Evolutionary conservation across 345 rosid genomes (phyloP).

Genomic region (Dipteronia dyeriana): DNA sequence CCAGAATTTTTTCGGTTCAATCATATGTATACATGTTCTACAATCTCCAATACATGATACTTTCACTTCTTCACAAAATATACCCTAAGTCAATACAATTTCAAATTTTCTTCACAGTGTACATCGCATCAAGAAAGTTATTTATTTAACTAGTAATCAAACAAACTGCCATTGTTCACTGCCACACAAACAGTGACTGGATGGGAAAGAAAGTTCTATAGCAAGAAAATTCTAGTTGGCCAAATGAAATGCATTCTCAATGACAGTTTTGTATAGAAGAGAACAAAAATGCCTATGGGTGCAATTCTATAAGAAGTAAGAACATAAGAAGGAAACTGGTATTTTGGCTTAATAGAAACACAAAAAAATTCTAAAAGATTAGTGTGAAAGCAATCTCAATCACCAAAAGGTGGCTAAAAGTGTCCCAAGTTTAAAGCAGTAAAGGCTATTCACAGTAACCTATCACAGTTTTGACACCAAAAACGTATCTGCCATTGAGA

Average conservation of each 20-base stretch:
- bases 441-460: background rate
- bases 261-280: background rate
- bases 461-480: conserved; percentile 7
- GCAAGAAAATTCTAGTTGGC: background rate
- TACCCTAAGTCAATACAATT: background rate
- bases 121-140: conserved; percentile 9
- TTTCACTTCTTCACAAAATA: conserved; percentile 1
- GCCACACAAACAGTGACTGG: background rate
- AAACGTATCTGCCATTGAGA: background rate
- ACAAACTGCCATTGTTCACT: background rate
- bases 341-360: no score
- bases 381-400: background rate
- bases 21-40: background rate
- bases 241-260: background rate
- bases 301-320: background rate
- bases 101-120: background rate
- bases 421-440: background rate
- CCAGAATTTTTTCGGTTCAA: background rate
- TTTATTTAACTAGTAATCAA: background rate
- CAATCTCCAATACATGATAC: background rate
- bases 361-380: no score
- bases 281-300: background rate
- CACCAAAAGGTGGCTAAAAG: conserved; percentile 7
- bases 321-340: background rate
- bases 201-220: background rate